Conservation (phyloP, 163 green algal genomes). For the Scenedesmus sp. region DNA sequence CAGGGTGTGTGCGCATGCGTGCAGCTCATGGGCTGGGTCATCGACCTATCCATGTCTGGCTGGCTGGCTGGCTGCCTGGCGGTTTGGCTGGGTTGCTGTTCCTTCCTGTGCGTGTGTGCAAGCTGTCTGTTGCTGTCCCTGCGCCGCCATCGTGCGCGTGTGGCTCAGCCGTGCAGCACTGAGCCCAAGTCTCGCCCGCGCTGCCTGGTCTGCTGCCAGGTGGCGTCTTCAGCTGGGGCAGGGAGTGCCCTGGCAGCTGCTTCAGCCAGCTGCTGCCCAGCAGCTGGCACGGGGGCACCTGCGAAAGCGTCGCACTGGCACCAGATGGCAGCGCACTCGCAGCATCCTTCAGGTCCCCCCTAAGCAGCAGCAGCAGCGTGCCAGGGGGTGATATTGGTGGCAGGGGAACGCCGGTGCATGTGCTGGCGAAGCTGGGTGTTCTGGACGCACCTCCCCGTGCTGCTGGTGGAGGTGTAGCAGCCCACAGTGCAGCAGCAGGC, state of each 20-base stretch:
- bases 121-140: no score
- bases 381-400: neutral
- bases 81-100: neutral
- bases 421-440: neutral
- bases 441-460: neutral
- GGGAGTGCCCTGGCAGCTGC: neutral
- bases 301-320: conserved; percentile 35
- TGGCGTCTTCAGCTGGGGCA: conserved; percentile 37
- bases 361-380: neutral
- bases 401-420: neutral
- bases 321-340: neutral
- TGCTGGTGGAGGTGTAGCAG: neutral
- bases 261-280: conserved; percentile 43
- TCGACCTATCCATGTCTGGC: neutral
- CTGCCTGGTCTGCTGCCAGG: neutral
- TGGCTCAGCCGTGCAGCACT: no score
- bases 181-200: neutral
- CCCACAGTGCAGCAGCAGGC: neutral
- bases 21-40: neutral
- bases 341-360: conserved; percentile 34
- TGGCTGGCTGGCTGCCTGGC: neutral
- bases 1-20: no score
- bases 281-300: conserved; percentile 45
- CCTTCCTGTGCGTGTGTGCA: no score
- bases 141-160: no score